A percentile compares a stretch with the other conserved stretches of the same genome.
These are phyloP conservation scores for Eragrostis nindensis DNA, from an alignment of 176 grass and related monocot species.

Conservation along the genomic window DNA sequence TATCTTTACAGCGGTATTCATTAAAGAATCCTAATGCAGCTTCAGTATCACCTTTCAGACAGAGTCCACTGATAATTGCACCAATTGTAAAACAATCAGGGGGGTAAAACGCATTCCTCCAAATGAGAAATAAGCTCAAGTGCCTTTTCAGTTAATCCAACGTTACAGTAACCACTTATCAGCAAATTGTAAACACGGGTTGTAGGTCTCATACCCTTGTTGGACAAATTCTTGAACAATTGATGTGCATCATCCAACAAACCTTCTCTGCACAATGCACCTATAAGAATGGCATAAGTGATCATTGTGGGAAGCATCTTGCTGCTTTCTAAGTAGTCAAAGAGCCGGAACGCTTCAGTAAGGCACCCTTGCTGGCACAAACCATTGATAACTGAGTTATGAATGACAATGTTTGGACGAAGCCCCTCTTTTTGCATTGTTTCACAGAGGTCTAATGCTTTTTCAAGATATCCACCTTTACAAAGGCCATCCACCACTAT, in stretches of 20 bases:
- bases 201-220: constrained; percentile 65
- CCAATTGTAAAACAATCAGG: constrained; percentile 81
- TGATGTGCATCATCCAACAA: constrained; percentile 72
- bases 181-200: constrained; percentile 70
- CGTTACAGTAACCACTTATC: constrained; percentile 78
- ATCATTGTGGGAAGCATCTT: constrained; percentile 58
- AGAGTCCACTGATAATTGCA: constrained; percentile 73
- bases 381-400: constrained; percentile 84
- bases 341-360: constrained; percentile 82
- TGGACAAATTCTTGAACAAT: constrained; percentile 74
- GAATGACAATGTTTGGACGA: constrained; percentile 65
- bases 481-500: constrained; percentile 84
- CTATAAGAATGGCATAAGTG: constrained; percentile 81
- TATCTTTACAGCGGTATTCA: constrained; percentile 54
- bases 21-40: constrained; percentile 66
- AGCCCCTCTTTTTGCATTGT: constrained; percentile 71
- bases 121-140: constrained; percentile 64
- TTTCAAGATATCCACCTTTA: constrained; percentile 75
- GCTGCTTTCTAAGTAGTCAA: constrained; percentile 75
- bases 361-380: constrained; percentile 89
- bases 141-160: constrained; percentile 71
- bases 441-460: constrained; percentile 79
- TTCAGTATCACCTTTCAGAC: constrained; percentile 74
- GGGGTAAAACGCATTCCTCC: constrained; percentile 53
- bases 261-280: constrained; percentile 88